Base-by-base conservation (phyloP, 2,329 filamentous ascomycete species). In the Helicocarpus griseus region DNA sequence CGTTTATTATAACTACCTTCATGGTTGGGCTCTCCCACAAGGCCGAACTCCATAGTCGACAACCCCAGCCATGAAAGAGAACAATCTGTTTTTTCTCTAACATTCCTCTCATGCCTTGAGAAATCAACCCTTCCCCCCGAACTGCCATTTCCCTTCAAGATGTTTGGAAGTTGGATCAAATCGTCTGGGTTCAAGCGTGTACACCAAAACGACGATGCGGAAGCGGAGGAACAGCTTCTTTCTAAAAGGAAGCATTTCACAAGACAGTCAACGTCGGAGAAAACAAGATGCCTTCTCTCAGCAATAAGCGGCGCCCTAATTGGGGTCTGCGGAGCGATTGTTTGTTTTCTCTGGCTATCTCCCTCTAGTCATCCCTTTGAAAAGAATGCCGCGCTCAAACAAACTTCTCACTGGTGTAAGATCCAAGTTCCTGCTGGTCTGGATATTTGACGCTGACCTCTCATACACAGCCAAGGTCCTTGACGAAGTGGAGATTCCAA, bases 401-500 rank as follows among this genome's bases (percentile, higher is more conserved):
- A 52, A 40, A 49, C 28, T n/a, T 48, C 45, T 43, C 49, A 49
- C 13, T 52, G 50, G 49, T 51, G 49, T 51, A 28, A 38, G 49
- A 39, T 38, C 14, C n/a, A 21, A 9, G 2, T 14, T 24, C n/a
- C 21, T 17, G 11, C 6, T 17, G 29, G 2, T 13, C 19, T 2
- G 9, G 13, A 6, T 21, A 51, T 38, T n/a, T 3, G 3, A 11
- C 13, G 35, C 48, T 51, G n/a, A 51, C 11, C 5, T 0, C 11
- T 5, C 22, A 13, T 51, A 17, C 19, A 31, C 43, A 58, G 56
- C 56, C 1, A 55, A 53, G 22, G 39, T 58, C 9, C 48, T 57
- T 17, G 53, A 57, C 40, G 39, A 53, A 6, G 40, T 54, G 7
- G 50, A 57, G 24, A 54, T 55, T 17, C 46, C 48, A 14, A 52